These are phyloP conservation scores for Iberis pinnata DNA, from an alignment of 345 rosid genomes.

Conservation along the genomic window DNA sequence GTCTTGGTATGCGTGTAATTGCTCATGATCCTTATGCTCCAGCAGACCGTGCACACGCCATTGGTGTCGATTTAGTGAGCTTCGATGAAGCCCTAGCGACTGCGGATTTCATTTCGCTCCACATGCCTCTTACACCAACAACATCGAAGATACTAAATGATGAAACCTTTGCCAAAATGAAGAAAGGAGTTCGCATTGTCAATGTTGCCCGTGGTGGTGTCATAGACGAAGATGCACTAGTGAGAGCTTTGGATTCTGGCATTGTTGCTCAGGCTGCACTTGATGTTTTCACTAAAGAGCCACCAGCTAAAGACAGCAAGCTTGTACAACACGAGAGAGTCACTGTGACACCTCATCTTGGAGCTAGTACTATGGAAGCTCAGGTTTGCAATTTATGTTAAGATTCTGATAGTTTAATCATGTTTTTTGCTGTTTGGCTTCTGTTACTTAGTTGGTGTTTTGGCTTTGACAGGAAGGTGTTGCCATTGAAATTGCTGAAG, in stretches of 20 bases:
- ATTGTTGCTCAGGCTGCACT: conserved; percentile 84
- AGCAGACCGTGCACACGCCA: conserved; percentile 71
- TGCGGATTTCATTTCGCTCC: conserved; percentile 72
- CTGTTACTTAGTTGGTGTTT: conserved; percentile 15
- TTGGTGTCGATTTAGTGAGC: conserved; percentile 66
- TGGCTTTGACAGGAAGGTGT: conserved; percentile 54
- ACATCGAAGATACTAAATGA: conserved; percentile 67
- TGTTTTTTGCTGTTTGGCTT: not conserved
- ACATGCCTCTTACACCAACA: conserved; percentile 81
- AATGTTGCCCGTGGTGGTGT: conserved; percentile 88
- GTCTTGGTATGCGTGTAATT: conserved; percentile 84
- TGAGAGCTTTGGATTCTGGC: conserved; percentile 76
- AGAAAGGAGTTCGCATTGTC: conserved; percentile 68
- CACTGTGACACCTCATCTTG: conserved; percentile 78
- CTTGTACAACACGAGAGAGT: conserved; percentile 65
- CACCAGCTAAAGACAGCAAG: conserved; percentile 57
- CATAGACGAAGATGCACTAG: conserved; percentile 73
- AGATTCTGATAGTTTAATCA: not conserved
- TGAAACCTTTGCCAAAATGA: conserved; percentile 72
- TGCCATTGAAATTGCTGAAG: conserved; percentile 79
- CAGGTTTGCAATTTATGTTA: conserved; percentile 39
- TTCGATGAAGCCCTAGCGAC: conserved; percentile 65
- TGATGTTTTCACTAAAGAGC: conserved; percentile 71
- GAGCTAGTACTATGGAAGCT: conserved; percentile 81
- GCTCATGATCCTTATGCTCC: conserved; percentile 79